These are phyloP conservation scores for Pseudocercospora macadamiae DNA, from an alignment of 2,329 filamentous ascomycete genomes.

Conservation along the genomic window DNA sequence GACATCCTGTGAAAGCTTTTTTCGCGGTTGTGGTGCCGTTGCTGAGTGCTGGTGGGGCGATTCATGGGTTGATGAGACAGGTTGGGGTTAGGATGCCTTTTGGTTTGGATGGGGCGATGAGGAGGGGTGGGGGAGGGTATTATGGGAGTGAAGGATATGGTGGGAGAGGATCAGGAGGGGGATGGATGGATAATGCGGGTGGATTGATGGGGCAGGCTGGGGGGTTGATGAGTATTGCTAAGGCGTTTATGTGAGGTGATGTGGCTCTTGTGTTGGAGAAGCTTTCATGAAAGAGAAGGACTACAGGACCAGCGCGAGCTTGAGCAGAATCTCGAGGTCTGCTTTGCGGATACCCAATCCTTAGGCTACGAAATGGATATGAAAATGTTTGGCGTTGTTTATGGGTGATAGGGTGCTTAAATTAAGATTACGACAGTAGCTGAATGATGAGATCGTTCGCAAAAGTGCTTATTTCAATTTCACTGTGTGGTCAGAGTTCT, in stretches of 20 bases:
- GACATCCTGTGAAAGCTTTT: slow-evolving; percentile 85
- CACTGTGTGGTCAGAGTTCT: too few species aligned
- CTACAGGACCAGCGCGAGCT: slow-evolving; percentile 19
- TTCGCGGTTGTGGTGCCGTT: slow-evolving; percentile 86
- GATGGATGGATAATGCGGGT: slow-evolving; percentile 50
- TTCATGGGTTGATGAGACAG: slow-evolving; percentile 74
- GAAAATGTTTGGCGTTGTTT: neutral
- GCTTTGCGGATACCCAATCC: slow-evolving; percentile 19
- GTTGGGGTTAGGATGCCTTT: slow-evolving; percentile 80
- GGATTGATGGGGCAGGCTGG: slow-evolving; percentile 55
- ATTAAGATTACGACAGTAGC: too few species aligned
- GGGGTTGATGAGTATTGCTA: slow-evolving; percentile 55
- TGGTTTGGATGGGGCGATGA: slow-evolving; percentile 33
- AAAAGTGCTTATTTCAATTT: too few species aligned
- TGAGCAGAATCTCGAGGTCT: slow-evolving; percentile 12
- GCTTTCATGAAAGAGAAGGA: slow-evolving; percentile 8
- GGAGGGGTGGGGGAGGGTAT: slow-evolving; percentile 40
- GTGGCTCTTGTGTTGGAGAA: too few species aligned
- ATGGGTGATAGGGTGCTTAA: too few species aligned
- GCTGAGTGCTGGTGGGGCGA: slow-evolving; percentile 73
- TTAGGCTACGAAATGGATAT: slow-evolving; percentile 12
- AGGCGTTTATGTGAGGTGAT: slow-evolving; percentile 58
- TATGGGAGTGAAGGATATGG: slow-evolving; percentile 52
- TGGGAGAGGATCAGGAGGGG: slow-evolving; percentile 36
- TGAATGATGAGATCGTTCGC: too few species aligned